phyloP scores from a whole-genome alignment of 2,329 filamentous ascomycete species.

The Trichophyton rubrum region DNA sequence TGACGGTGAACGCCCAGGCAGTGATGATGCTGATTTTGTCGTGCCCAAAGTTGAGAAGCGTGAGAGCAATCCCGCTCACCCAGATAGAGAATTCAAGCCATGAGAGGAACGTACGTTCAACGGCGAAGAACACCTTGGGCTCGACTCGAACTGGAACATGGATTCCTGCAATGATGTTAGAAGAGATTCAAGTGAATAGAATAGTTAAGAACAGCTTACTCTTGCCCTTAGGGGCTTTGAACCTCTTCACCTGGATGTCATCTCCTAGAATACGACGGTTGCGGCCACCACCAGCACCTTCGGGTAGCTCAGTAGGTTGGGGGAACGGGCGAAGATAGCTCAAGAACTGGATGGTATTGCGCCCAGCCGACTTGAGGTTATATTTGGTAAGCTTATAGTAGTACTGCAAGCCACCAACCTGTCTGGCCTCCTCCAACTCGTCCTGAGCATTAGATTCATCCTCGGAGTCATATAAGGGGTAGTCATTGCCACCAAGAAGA shows the following conservation, averaged over 20 bases:
- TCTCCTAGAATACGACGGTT: constrained; percentile 27
- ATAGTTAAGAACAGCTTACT: constrained; percentile 23
- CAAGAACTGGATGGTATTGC: constrained; percentile 34
- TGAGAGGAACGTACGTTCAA: constrained; percentile 86
- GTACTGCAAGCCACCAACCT: constrained; percentile 66
- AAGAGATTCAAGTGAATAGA: neutral
- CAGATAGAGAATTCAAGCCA: constrained; percentile 98
- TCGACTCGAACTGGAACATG: constrained; percentile 93
- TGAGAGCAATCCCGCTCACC: constrained; percentile 73
- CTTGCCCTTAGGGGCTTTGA: constrained; percentile 46
- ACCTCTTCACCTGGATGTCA: constrained; percentile 40
- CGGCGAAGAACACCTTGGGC: constrained; percentile 94
- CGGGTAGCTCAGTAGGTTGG: constrained; percentile 28
- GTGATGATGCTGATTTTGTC: constrained; percentile 52
- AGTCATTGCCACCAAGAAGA: constrained; percentile 53
- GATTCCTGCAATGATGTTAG: constrained; percentile 57
- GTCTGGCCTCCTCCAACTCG: constrained; percentile 62
- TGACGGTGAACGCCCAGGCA: constrained; percentile 65
- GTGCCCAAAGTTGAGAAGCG: constrained; percentile 66
- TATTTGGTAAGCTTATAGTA: constrained; percentile 47
- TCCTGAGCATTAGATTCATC: constrained; percentile 67
- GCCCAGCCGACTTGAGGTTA: constrained; percentile 39
- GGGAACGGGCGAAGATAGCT: constrained; percentile 46
- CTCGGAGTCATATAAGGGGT: constrained; percentile 81
- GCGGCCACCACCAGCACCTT: constrained; percentile 25